These are phyloP conservation scores for Scleromitrula shiraiana DNA, from an alignment of 2,329 filamentous ascomycete genomes.

Conservation along the genomic window DNA sequence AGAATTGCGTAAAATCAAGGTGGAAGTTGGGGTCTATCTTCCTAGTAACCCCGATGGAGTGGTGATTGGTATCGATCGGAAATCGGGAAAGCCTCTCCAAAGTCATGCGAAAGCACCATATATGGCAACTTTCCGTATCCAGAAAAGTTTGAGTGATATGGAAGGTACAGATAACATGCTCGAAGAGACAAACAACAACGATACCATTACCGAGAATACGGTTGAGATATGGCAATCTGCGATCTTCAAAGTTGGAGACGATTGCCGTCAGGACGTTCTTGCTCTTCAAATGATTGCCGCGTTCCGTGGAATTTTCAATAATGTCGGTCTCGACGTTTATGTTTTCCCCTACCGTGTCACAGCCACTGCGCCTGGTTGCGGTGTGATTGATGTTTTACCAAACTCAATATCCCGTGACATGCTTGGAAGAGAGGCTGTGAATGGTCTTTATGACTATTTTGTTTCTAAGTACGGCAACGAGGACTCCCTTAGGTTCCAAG, in stretches of 20 bases:
- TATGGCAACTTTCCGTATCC: slow-evolving; percentile 97
- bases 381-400: slow-evolving; percentile 94
- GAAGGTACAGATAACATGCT: slow-evolving; percentile 46
- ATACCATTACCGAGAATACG: slow-evolving; percentile 41
- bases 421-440: slow-evolving; percentile 95
- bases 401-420: slow-evolving; percentile 98
- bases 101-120: slow-evolving; percentile 97
- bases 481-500: slow-evolving; percentile 89
- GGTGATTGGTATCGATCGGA: slow-evolving; percentile 95
- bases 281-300: slow-evolving; percentile 96
- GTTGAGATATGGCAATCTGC: slow-evolving; percentile 98
- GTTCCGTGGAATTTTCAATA: slow-evolving; percentile 95
- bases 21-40: slow-evolving; percentile 94
- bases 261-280: slow-evolving; percentile 93
- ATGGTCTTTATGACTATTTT: slow-evolving; percentile 97
- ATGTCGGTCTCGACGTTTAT: slow-evolving; percentile 88
- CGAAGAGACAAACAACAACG: slow-evolving; percentile 38
- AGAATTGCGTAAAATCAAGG: slow-evolving; percentile 92
- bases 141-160: slow-evolving; percentile 58
- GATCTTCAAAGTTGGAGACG: slow-evolving; percentile 99
- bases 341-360: slow-evolving; percentile 97
- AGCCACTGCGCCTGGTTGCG: slow-evolving; percentile 91
- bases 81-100: slow-evolving; percentile 94
- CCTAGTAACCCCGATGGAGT: slow-evolving; percentile 95
- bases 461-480: slow-evolving; percentile 95